A percentile compares a stretch with the other conserved stretches of the same genome.
phyloP scores from a whole-genome alignment of 2,329 filamentous ascomycete genomes.

The Ceratocystis colombiana region DNA sequence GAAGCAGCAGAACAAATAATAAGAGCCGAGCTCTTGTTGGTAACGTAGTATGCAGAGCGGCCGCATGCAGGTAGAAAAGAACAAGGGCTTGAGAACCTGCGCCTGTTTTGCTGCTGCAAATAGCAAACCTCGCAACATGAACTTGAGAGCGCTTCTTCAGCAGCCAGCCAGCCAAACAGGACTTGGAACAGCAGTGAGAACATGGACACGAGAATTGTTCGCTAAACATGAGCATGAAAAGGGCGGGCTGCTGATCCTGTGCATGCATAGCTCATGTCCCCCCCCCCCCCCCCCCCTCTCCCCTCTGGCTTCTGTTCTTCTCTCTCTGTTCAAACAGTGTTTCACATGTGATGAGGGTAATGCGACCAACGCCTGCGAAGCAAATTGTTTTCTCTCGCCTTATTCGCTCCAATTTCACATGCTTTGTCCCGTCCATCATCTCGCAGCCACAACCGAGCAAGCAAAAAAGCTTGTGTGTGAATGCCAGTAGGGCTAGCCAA shows the following conservation, averaged over 20 bases:
- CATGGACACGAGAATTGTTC: too few species aligned
- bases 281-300: background rate
- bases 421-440: too few species aligned
- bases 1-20: background rate
- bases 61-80: background rate
- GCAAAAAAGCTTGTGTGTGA: too few species aligned
- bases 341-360: background rate
- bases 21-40: background rate
- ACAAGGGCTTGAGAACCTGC: too few species aligned
- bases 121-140: background rate
- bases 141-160: background rate
- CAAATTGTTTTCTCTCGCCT: too few species aligned
- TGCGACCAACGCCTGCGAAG: background rate
- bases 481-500: too few species aligned
- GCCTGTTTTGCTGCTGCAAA: too few species aligned
- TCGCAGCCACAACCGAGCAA: too few species aligned
- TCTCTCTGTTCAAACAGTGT: background rate
- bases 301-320: background rate
- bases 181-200: too few species aligned
- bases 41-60: slow-evolving; percentile 8
- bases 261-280: background rate
- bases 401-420: too few species aligned
- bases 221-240: background rate
- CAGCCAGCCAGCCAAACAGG: too few species aligned
- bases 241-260: background rate